Evolutionary conservation across 768 basidiomycete species (phyloP).

Genomic region (Mycena rosella): DNA sequence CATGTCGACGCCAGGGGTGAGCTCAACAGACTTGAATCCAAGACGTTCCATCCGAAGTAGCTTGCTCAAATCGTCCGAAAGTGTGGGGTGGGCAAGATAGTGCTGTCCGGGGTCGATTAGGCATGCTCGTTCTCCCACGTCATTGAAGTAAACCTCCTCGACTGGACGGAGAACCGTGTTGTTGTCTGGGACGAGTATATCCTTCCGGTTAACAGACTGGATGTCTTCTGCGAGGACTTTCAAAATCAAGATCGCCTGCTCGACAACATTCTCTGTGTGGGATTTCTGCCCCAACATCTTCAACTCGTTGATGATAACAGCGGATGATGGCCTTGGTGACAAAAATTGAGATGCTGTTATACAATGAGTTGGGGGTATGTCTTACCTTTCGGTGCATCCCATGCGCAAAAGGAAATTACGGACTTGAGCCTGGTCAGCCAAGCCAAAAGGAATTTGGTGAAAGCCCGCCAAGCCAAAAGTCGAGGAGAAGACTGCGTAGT

Average conservation of each 20-base stretch:
- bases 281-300: slow-evolving; percentile 32
- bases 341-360: neutral
- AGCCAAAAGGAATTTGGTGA: slow-evolving; percentile 33
- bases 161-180: slow-evolving; percentile 44
- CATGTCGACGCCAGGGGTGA: slow-evolving; percentile 53
- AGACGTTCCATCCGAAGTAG: slow-evolving; percentile 49
- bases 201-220: slow-evolving; percentile 38
- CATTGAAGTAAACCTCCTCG: slow-evolving; percentile 53
- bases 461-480: slow-evolving; percentile 40
- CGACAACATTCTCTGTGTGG: slow-evolving; percentile 31
- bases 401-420: slow-evolving; percentile 43
- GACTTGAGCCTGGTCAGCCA: slow-evolving; percentile 30
- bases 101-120: slow-evolving; percentile 39
- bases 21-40: slow-evolving; percentile 49
- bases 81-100: slow-evolving; percentile 46
- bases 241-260: slow-evolving; percentile 47
- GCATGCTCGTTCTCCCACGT: slow-evolving; percentile 50
- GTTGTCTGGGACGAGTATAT: slow-evolving; percentile 53
- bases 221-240: slow-evolving; percentile 43
- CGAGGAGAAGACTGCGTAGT: slow-evolving; percentile 38
- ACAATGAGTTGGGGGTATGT: neutral
- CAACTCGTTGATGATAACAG: slow-evolving; percentile 45
- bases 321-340: slow-evolving; percentile 46
- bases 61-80: slow-evolving; percentile 49
- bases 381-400: slow-evolving; percentile 56